Evolutionary conservation across 305 asterid genomes (phyloP).

Genomic region (Solanum chacoense): DNA sequence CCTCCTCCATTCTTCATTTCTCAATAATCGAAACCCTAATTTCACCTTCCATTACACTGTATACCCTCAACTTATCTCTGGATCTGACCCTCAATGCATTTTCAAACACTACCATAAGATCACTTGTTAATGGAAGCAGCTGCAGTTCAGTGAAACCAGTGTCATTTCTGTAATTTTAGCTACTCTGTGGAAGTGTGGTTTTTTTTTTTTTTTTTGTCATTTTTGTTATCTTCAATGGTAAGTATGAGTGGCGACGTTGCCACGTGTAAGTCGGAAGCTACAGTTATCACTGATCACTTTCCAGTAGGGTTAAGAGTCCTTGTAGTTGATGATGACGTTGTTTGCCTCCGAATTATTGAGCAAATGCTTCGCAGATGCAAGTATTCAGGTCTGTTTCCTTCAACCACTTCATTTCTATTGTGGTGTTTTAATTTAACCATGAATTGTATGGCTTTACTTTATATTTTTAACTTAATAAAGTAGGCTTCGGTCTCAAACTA

Average conservation of each 20-base stretch:
- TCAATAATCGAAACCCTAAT: constrained; percentile 1
- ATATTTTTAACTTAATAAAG: not conserved
- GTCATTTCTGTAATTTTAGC: not conserved
- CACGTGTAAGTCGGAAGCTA: constrained; percentile 21
- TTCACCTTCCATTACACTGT: not conserved
- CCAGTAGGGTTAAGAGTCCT: constrained; percentile 71
- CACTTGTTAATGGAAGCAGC: not conserved
- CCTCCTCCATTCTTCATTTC: not conserved
- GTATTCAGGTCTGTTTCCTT: constrained; percentile 38
- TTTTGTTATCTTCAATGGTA: not conserved
- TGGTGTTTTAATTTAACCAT: not conserved
- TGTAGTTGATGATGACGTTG: constrained; percentile 68
- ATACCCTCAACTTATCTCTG: not conserved
- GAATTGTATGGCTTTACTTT: not conserved
- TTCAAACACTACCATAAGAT: not conserved
- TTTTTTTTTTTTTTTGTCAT: not conserved
- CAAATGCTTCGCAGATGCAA: constrained; percentile 70
- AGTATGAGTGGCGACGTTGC: not conserved
- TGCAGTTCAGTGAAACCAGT: not conserved
- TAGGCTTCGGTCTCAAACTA: not conserved
- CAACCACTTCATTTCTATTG: not conserved
- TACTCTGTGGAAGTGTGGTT: constrained; percentile 15
- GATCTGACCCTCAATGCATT: not conserved
- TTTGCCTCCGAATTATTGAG: constrained; percentile 57
- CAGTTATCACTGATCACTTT: constrained; percentile 47